Evolutionary conservation across 345 rosid species (phyloP).

Genomic region (Dipteronia sinensis): DNA sequence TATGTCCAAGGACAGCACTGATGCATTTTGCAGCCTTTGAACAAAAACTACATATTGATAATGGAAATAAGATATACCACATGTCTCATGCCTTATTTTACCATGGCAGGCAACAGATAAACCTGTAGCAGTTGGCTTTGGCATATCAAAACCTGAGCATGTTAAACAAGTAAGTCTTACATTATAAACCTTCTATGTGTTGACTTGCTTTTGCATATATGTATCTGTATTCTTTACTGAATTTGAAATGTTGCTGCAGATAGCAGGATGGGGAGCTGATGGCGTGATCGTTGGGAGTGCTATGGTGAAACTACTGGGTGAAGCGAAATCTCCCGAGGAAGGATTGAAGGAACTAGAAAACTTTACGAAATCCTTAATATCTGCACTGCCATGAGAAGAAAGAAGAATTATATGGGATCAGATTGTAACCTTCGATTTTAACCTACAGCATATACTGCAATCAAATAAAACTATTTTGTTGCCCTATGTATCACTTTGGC

Average conservation of each 20-base stretch:
- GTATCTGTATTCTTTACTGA: background rate
- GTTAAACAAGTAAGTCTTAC: slow-evolving; percentile 63
- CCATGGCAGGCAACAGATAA: slow-evolving; percentile 52
- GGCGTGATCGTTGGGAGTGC: slow-evolving; percentile 90
- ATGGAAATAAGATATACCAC: background rate
- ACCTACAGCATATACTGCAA: background rate
- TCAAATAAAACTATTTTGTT: too few species aligned
- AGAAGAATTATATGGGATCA: slow-evolving; percentile 7
- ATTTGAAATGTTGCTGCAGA: slow-evolving; percentile 33
- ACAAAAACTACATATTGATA: background rate
- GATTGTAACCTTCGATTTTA: slow-evolving; percentile 5
- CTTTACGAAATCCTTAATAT: slow-evolving; percentile 62
- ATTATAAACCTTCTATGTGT: background rate
- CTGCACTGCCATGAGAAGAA: slow-evolving; percentile 55
- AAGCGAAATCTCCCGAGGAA: slow-evolving; percentile 71
- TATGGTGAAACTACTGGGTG: slow-evolving; percentile 69
- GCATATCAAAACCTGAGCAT: slow-evolving; percentile 82
- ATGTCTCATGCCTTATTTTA: slow-evolving; percentile 7
- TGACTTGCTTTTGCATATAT: background rate
- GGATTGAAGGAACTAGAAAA: slow-evolving; percentile 65
- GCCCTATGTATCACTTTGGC: background rate
- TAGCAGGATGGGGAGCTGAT: slow-evolving; percentile 89
- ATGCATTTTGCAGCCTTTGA: background rate
- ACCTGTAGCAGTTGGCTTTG: slow-evolving; percentile 85
- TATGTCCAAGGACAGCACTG: background rate